Conservation (phyloP, 2,329 filamentous ascomycete species). For the Neonectria faginata region DNA sequence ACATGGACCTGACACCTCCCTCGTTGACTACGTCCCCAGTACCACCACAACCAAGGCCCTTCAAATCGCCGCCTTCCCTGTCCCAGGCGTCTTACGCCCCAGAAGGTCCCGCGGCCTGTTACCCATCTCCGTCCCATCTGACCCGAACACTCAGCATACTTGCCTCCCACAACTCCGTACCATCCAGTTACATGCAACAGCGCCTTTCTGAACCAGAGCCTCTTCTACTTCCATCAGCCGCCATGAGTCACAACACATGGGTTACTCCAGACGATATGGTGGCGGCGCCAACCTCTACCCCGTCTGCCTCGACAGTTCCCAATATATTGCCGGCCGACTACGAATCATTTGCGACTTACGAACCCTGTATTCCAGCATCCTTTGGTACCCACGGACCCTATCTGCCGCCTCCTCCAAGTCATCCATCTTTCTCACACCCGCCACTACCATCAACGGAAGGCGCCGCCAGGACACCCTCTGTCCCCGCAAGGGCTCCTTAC, state of each 20-base stretch:
- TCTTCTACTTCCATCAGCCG: constrained; percentile 45
- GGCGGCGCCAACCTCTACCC: constrained; percentile 45
- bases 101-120: constrained; percentile 56
- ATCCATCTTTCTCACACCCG: constrained; percentile 37
- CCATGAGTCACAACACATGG: constrained; percentile 60
- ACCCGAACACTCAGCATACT: constrained; percentile 58
- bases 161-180: constrained; percentile 54
- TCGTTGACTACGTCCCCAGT: constrained; percentile 59
- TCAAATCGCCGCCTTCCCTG: constrained; percentile 46
- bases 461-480: constrained; percentile 33
- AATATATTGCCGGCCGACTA: constrained; percentile 64
- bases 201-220: constrained; percentile 43
- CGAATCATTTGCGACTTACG: constrained; percentile 62
- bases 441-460: constrained; percentile 33
- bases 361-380: constrained; percentile 53
- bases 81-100: constrained; percentile 46
- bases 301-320: constrained; percentile 56
- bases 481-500: constrained; percentile 37
- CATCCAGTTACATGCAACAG: constrained; percentile 54
- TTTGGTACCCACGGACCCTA: constrained; percentile 62
- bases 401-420: constrained; percentile 49
- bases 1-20: constrained; percentile 64
- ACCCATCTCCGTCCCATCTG: constrained; percentile 59
- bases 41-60: constrained; percentile 43
- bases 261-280: constrained; percentile 55